Evolutionary conservation across 1,284 basidiomycete genomes (phyloP).

Genomic region (Athelia psychrophila): DNA sequence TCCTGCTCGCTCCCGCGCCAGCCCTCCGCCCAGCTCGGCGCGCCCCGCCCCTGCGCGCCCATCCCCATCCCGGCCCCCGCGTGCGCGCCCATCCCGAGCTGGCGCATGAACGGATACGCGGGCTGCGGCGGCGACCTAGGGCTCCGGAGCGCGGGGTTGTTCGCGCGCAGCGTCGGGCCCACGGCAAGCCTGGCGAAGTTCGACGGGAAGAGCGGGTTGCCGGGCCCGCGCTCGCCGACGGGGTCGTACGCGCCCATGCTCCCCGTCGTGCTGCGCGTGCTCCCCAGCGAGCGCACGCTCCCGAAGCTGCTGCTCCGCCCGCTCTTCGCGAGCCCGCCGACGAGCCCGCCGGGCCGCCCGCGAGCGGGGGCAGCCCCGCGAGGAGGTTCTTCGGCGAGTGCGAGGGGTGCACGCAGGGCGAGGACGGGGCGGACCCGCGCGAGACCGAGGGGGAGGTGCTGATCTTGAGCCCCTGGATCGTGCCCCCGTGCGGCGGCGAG

Average conservation of each 20-base stretch:
- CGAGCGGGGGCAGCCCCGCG: background rate
- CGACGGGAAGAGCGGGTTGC: slow-evolving; percentile 65
- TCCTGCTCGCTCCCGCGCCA: slow-evolving; percentile 27
- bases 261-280: slow-evolving; percentile 9
- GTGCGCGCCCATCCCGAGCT: slow-evolving; percentile 13
- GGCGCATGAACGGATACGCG: background rate
- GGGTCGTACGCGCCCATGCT: slow-evolving; percentile 29
- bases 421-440: slow-evolving; percentile 16
- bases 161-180: slow-evolving; percentile 54
- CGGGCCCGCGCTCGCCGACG: slow-evolving; percentile 51
- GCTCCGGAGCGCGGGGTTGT: slow-evolving; percentile 32
- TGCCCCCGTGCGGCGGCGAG: background rate
- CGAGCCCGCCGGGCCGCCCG: slow-evolving; percentile 2
- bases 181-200: slow-evolving; percentile 59
- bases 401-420: slow-evolving; percentile 12
- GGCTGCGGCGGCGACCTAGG: background rate
- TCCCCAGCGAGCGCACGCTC: background rate
- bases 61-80: slow-evolving; percentile 10
- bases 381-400: slow-evolving; percentile 6
- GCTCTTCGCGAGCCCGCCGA: slow-evolving; percentile 3
- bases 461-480: slow-evolving; percentile 60
- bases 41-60: background rate
- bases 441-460: slow-evolving; percentile 35
- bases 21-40: slow-evolving; percentile 18
- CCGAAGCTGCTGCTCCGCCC: background rate